Evolutionary conservation across 2,329 filamentous ascomycete species (phyloP).

Genomic region (Dryadomyces quercivorus): DNA sequence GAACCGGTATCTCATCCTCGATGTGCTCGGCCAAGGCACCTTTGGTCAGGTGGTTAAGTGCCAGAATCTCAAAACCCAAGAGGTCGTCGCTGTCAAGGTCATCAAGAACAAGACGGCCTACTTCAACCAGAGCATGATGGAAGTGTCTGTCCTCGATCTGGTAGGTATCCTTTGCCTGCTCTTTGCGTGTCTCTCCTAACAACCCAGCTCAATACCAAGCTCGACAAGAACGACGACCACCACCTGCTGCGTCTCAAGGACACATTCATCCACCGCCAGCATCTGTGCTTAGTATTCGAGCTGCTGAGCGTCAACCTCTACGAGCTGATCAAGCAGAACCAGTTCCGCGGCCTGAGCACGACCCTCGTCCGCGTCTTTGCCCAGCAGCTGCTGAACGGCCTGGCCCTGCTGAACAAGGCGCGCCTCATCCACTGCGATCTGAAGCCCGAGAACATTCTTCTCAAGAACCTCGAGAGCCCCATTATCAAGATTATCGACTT

Average conservation of each 20-base stretch:
- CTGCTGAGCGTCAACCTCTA: constrained; percentile 94
- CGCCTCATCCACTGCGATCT: constrained; percentile 95
- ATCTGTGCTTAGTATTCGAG: constrained; percentile 94
- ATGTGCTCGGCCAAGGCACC: constrained; percentile 92
- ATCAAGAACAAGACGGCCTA: constrained; percentile 99
- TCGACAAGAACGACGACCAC: constrained; percentile 98
- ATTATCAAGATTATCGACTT: constrained; percentile 99
- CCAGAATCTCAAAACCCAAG: constrained; percentile 94
- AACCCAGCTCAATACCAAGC: constrained; percentile 90
- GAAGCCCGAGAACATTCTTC: constrained; percentile 93
- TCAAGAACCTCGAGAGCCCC: constrained; percentile 96
- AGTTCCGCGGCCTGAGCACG: constrained; percentile 93
- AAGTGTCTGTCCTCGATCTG: constrained; percentile 92
- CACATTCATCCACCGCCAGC: constrained; percentile 95
- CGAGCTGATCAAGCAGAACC: constrained; percentile 98
- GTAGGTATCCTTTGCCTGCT: constrained; percentile 34
- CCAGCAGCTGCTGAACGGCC: constrained; percentile 85
- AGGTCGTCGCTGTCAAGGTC: constrained; percentile 97
- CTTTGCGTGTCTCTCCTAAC: neutral
- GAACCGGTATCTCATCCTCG: constrained; percentile 92
- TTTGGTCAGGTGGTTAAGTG: constrained; percentile 99
- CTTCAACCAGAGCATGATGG: constrained; percentile 99
- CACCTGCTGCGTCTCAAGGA: constrained; percentile 90
- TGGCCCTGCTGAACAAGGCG: constrained; percentile 89
- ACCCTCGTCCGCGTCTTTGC: constrained; percentile 95